These are phyloP conservation scores for Cladosporium colombiae DNA, from an alignment of 2,329 filamentous ascomycete species.

Conservation along the genomic window DNA sequence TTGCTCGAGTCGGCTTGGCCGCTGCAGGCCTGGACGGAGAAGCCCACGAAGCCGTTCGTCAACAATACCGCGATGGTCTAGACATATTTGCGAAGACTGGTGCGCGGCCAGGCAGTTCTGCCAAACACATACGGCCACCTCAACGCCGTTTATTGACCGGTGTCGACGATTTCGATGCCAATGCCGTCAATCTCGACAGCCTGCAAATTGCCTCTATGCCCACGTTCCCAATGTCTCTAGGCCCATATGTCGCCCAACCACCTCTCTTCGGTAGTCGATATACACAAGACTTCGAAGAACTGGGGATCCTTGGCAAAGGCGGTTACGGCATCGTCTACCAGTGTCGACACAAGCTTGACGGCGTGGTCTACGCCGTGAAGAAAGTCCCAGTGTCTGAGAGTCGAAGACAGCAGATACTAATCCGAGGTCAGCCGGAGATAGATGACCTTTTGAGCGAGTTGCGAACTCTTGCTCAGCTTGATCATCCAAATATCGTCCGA, in stretches of 20 bases:
- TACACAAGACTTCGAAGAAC: slow-evolving; percentile 53
- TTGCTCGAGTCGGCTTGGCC: slow-evolving; percentile 40
- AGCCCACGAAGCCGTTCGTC: slow-evolving; percentile 35
- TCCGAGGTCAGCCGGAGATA: slow-evolving; percentile 54
- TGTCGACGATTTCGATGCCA: not conserved
- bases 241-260: slow-evolving; percentile 9
- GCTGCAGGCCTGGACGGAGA: slow-evolving; percentile 43
- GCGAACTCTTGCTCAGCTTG: slow-evolving; percentile 60
- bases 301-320: slow-evolving; percentile 61
- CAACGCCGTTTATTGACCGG: slow-evolving; percentile 5
- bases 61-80: slow-evolving; percentile 43
- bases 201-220: not conserved
- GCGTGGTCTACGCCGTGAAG: slow-evolving; percentile 65
- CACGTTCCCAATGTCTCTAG: not conserved
- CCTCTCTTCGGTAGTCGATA: slow-evolving; percentile 44
- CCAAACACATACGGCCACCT: slow-evolving; percentile 3
- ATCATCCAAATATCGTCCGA: slow-evolving; percentile 67
- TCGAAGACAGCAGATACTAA: slow-evolving; percentile 54
- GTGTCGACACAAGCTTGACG: slow-evolving; percentile 62
- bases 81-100: slow-evolving; percentile 24
- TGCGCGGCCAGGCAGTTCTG: not conserved
- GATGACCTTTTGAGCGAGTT: slow-evolving; percentile 62
- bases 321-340: slow-evolving; percentile 67
- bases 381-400: slow-evolving; percentile 52
- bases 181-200: not conserved